Percentiles rank a stretch among this genome's conserved stretches.
phyloP scores from a whole-genome alignment of 2,329 filamentous ascomycete species.

The Gnomoniopsis smithogilvyi region DNA sequence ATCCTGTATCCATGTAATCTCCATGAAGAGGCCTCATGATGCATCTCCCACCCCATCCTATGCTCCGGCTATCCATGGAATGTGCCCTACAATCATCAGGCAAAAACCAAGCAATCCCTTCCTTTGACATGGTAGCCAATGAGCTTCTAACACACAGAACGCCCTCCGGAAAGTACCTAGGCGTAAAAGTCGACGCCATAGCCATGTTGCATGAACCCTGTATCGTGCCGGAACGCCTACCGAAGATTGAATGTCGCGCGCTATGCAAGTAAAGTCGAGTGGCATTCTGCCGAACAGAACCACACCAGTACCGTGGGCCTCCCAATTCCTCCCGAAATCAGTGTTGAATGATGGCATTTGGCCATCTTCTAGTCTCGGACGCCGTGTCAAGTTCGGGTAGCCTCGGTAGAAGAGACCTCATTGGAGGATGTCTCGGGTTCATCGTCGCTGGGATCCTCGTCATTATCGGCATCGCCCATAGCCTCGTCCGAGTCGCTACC shows the following conservation, averaged over 20 bases:
- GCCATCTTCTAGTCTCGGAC: background rate
- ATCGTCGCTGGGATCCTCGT: slow-evolving; percentile 31
- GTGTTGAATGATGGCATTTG: too few relatives aligned
- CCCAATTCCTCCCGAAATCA: background rate
- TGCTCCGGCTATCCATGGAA: background rate
- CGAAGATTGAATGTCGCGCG: slow-evolving; percentile 7
- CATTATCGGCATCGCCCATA: slow-evolving; percentile 60
- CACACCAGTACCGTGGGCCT: background rate
- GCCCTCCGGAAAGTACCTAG: background rate
- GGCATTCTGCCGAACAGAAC: background rate
- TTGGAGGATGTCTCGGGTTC: background rate
- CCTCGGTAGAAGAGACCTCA: background rate
- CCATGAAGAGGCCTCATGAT: background rate
- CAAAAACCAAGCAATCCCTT: background rate
- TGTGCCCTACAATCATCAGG: background rate
- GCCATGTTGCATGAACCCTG: background rate
- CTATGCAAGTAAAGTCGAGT: slow-evolving; percentile 15
- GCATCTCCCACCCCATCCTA: background rate
- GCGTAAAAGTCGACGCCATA: background rate
- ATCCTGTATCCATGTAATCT: background rate
- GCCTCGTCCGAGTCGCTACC: slow-evolving; percentile 65
- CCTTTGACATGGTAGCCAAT: background rate
- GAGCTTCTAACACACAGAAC: background rate
- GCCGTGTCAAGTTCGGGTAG: background rate
- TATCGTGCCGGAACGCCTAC: slow-evolving; percentile 14